Percentiles rank a stretch among this genome's conserved stretches.
Evolutionary conservation across 2,329 filamentous ascomycete species (phyloP).

Genomic region (Monosporascus sp.): DNA sequence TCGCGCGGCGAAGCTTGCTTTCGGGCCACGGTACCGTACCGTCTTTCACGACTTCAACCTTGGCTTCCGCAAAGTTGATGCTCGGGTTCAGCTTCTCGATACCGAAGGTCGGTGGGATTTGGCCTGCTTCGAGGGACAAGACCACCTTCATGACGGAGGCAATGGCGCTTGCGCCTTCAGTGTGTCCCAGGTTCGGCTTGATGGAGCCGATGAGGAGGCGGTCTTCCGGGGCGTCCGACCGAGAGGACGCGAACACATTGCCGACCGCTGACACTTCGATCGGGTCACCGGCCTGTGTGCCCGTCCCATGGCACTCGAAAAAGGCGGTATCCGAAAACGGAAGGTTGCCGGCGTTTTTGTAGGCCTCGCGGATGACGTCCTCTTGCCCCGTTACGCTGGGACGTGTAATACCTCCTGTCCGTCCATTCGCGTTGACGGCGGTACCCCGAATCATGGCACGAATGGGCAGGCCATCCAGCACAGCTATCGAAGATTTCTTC

Average conservation of each 20-base stretch:
- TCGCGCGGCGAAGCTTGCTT: slow-evolving; percentile 10
- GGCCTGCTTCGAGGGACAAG: slow-evolving; percentile 16
- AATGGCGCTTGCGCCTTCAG: slow-evolving; percentile 22
- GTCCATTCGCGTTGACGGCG: too few relatives aligned
- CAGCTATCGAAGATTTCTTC: too few relatives aligned
- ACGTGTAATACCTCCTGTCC: too few relatives aligned
- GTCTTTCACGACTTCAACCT: slow-evolving; percentile 11
- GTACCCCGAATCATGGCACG: too few relatives aligned
- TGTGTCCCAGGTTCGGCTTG: slow-evolving; percentile 17
- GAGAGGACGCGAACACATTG: slow-evolving; percentile 4
- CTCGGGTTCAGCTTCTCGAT: slow-evolving; percentile 18
- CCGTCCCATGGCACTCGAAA: too few relatives aligned
- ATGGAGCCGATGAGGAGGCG: slow-evolving; percentile 16
- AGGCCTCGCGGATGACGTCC: too few relatives aligned
- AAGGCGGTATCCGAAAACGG: too few relatives aligned
- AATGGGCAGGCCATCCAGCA: too few relatives aligned
- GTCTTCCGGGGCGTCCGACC: slow-evolving; percentile 10
- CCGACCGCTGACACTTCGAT: slow-evolving; percentile 31
- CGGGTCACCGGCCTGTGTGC: slow-evolving; percentile 36
- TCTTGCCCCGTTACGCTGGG: too few relatives aligned
- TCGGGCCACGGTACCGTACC: slow-evolving; percentile 15
- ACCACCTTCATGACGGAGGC: slow-evolving; percentile 18
- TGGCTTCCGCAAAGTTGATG: slow-evolving; percentile 17
- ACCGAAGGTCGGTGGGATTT: slow-evolving; percentile 22
- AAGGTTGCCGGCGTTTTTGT: too few relatives aligned